phyloP scores from a whole-genome alignment of 2,329 filamentous ascomycete genomes.

The Tolypocladium paradoxum region DNA sequence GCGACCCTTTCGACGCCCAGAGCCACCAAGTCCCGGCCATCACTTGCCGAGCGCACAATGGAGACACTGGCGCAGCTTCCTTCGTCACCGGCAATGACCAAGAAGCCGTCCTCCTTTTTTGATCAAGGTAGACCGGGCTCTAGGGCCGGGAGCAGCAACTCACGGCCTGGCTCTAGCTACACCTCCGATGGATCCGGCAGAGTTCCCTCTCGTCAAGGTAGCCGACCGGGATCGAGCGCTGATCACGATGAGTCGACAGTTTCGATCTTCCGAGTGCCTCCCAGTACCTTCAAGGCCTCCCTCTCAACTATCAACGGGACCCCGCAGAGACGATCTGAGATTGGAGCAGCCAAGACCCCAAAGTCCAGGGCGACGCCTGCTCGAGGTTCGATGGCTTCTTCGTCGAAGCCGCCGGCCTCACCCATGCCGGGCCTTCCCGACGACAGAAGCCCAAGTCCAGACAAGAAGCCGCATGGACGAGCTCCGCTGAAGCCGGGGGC shows the following conservation, averaged over 20 bases:
- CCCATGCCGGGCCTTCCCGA: slow-evolving; percentile 11
- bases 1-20: slow-evolving; percentile 9
- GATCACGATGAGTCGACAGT: slow-evolving; percentile 29
- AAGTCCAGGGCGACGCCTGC: slow-evolving; percentile 12
- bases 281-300: slow-evolving; percentile 31
- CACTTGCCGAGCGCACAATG: slow-evolving; percentile 73
- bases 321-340: slow-evolving; percentile 21
- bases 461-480: slow-evolving; percentile 17
- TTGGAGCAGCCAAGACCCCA: slow-evolving; percentile 11
- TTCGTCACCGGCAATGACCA: slow-evolving; percentile 60
- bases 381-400: slow-evolving; percentile 10
- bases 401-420: slow-evolving; percentile 14
- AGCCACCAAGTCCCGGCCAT: slow-evolving; percentile 31
- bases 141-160: slow-evolving; percentile 31
- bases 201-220: slow-evolving; percentile 37
- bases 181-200: slow-evolving; percentile 48
- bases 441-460: slow-evolving; percentile 27
- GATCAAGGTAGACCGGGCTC: slow-evolving; percentile 48
- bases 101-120: slow-evolving; percentile 63
- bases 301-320: slow-evolving; percentile 33
- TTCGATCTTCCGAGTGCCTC: slow-evolving; percentile 31
- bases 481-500: slow-evolving; percentile 28
- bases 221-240: slow-evolving; percentile 44
- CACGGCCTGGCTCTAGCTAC: slow-evolving; percentile 47
- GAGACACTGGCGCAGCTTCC: slow-evolving; percentile 73